Percentiles rank a stretch among this genome's conserved stretches.
Evolutionary conservation across 495 filamentous ascomycete genomes (phyloP).

Genomic region (Haplographium delicatum): DNA sequence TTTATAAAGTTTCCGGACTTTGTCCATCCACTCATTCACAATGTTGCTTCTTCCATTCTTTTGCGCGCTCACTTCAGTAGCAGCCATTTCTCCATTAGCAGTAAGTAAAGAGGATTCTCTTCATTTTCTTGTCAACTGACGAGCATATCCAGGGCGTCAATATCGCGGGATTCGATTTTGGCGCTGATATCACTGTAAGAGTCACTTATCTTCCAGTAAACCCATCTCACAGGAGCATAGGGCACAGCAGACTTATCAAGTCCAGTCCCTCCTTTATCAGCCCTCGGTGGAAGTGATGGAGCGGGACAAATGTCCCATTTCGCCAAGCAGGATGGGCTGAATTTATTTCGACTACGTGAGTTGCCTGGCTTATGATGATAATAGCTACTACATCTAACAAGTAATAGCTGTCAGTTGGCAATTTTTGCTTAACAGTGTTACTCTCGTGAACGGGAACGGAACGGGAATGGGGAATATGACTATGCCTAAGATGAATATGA

Average conservation of each 20-base stretch:
- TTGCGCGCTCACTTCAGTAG: background rate
- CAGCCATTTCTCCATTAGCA: background rate
- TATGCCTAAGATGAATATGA: background rate
- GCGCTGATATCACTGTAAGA: conserved; percentile 29
- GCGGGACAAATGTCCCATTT: conserved; percentile 52
- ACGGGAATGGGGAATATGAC: background rate
- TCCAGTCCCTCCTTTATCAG: conserved; percentile 28
- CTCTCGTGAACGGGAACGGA: background rate
- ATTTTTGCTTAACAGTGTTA: conserved; percentile 42
- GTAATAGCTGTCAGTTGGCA: conserved; percentile 42
- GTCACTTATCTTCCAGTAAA: conserved; percentile 12
- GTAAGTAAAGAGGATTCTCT: background rate
- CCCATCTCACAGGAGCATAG: conserved; percentile 16
- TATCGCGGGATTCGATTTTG: conserved; percentile 45
- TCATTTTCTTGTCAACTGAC: background rate
- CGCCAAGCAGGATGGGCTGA: conserved; percentile 40
- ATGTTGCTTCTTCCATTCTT: conserved; percentile 6
- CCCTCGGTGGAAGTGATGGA: conserved; percentile 31
- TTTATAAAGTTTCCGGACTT: background rate
- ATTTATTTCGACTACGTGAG: conserved; percentile 46
- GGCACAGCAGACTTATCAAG: conserved; percentile 35
- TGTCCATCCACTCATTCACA: background rate
- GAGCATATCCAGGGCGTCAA: conserved; percentile 30
- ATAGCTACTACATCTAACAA: background rate
- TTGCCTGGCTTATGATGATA: background rate